A percentile compares a stretch with the other conserved stretches of the same genome.
Conservation (phyloP, 2,329 filamentous ascomycete genomes). For the Cordyceps cateniannulata region DNA sequence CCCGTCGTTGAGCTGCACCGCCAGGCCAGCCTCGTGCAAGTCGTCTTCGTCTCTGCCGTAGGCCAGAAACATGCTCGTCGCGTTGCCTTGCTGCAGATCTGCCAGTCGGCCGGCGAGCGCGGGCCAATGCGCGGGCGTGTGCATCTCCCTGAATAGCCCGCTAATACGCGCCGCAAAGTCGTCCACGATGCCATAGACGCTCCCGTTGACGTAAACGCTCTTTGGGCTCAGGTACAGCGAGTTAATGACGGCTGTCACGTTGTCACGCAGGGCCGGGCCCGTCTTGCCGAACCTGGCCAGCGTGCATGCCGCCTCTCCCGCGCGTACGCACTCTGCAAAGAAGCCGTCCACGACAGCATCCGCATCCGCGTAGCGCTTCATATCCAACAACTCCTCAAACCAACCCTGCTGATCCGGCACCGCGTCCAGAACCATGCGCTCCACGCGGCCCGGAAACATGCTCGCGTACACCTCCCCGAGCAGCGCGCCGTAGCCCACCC, state of each 20-base stretch:
- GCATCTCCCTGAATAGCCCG: conserved; percentile 33
- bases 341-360: conserved; percentile 1
- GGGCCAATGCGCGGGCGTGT: conserved; percentile 32
- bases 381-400: not conserved
- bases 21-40: conserved; percentile 21
- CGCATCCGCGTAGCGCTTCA: not conserved
- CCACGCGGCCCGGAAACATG: conserved; percentile 18
- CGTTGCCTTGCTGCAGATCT: conserved; percentile 32
- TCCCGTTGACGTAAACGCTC: conserved; percentile 36
- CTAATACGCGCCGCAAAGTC: conserved; percentile 28
- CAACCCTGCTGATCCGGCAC: conserved; percentile 13
- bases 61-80: conserved; percentile 29
- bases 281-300: conserved; percentile 2
- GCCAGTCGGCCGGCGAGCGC: conserved; percentile 28
- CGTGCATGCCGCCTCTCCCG: not conserved
- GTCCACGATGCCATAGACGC: conserved; percentile 32
- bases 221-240: not conserved
- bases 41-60: conserved; percentile 22
- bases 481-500: conserved; percentile 32
- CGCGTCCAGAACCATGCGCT: conserved; percentile 17
- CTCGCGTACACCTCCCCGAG: conserved; percentile 26
- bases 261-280: not conserved
- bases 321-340: conserved; percentile 7
- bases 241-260: conserved; percentile 1
- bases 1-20: conserved; percentile 24